Percentiles rank a stretch among this genome's conserved stretches.
Evolutionary conservation across 208 protist genomes (phyloP).

Genomic region (Strigomonas oncopelti): DNA sequence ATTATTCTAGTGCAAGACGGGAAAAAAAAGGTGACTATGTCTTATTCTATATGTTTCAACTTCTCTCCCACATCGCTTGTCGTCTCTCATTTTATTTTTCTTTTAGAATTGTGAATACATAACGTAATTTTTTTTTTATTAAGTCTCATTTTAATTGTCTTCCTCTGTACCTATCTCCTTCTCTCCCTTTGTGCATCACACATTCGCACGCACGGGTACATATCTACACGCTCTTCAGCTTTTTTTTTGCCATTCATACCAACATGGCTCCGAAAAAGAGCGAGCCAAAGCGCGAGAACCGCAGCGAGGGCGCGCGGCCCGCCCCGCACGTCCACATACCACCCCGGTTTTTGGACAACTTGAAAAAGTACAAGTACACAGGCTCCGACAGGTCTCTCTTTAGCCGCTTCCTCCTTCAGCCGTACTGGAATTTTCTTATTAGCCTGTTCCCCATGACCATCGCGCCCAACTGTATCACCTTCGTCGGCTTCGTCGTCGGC

Average conservation of each 20-base stretch:
- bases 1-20: no score
- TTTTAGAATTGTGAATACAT: no score
- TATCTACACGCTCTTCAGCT: no score
- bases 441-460: conserved; percentile 83
- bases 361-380: conserved; percentile 83
- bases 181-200: conserved; percentile 4
- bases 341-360: conserved; percentile 53
- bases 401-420: conserved; percentile 69
- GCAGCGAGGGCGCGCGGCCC: background rate
- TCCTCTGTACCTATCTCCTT: conserved; percentile 1
- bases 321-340: conserved; percentile 27
- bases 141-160: no score
- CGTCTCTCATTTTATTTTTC: no score
- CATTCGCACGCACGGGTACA: no score
- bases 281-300: background rate
- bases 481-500: conserved; percentile 76
- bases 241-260: no score
- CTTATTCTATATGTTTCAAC: no score
- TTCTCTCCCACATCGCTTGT: no score
- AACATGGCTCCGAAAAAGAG: no score
- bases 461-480: conserved; percentile 84
- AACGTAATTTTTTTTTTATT: no score
- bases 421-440: conserved; percentile 86
- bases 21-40: no score
- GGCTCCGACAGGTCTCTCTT: conserved; percentile 69